Evolutionary conservation across 1,284 basidiomycete genomes (phyloP).

Genomic region (Apiotrichum porosum): DNA sequence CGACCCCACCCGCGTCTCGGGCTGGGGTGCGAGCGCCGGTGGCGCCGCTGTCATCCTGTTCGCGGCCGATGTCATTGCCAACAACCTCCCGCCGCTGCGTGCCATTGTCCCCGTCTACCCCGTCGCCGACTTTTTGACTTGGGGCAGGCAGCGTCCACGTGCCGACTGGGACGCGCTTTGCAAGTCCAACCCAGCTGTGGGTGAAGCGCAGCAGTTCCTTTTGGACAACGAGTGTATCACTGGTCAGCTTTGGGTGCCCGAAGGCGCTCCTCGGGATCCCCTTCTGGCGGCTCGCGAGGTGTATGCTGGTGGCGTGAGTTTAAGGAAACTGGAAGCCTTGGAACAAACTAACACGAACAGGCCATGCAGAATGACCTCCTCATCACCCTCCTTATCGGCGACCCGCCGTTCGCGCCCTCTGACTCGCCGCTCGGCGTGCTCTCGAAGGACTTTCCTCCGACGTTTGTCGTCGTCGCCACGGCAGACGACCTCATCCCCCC

Average conservation of each 20-base stretch:
- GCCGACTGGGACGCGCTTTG: not conserved
- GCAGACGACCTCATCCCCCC: constrained; percentile 10
- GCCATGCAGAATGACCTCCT: not conserved
- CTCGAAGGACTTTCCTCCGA: constrained; percentile 11
- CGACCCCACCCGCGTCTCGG: not conserved
- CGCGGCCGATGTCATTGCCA: not conserved
- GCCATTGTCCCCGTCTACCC: constrained; percentile 5
- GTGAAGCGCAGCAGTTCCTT: not conserved
- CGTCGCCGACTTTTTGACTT: not conserved
- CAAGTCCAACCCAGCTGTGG: not conserved
- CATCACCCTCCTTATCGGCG: not conserved
- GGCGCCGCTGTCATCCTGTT: not conserved
- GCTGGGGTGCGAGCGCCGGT: not conserved
- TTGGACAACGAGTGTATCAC: not conserved
- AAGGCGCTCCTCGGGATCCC: not conserved
- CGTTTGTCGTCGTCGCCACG: constrained; percentile 8
- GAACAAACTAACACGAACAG: no score
- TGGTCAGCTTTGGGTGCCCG: not conserved
- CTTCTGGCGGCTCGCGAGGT: not conserved
- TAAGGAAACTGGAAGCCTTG: no score
- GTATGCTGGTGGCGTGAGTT: not conserved
- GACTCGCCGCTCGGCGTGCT: constrained; percentile 4
- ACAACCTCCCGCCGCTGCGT: not conserved
- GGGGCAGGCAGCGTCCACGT: not conserved
- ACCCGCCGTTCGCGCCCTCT: not conserved